These are phyloP conservation scores for Termitomyces sp. DNA, from an alignment of 768 basidiomycete species.

Conservation along the genomic window DNA sequence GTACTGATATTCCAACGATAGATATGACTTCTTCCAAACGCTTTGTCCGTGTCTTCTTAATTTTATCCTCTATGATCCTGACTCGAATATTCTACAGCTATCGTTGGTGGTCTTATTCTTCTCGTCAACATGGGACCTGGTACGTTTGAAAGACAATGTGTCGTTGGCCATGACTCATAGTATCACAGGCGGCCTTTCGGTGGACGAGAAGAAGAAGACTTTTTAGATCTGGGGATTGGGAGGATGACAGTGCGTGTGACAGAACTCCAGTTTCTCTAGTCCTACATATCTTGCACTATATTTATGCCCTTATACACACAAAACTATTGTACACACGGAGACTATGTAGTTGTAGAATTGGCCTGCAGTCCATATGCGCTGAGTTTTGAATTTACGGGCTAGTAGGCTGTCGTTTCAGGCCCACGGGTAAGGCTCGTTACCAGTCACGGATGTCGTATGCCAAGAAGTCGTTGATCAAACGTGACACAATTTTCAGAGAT, in stretches of 20 bases:
- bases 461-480: too few species aligned
- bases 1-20: slow-evolving; percentile 27
- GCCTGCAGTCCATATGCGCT: background rate
- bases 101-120: slow-evolving; percentile 95
- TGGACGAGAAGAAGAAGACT: slow-evolving; percentile 99
- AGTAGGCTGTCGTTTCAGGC: too few species aligned
- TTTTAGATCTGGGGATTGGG: slow-evolving; percentile 37
- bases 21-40: slow-evolving; percentile 99
- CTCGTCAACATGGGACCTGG: slow-evolving; percentile 98
- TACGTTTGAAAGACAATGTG: slow-evolving; percentile 26
- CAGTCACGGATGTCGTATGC: too few species aligned
- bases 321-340: slow-evolving; percentile 13
- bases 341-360: slow-evolving; percentile 1
- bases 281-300: slow-evolving; percentile 16
- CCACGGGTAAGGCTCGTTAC: too few species aligned
- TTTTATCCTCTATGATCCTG: background rate
- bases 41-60: slow-evolving; percentile 46
- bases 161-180: slow-evolving; percentile 6
- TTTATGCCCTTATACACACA: slow-evolving; percentile 14
- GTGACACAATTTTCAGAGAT: background rate
- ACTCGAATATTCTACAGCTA: slow-evolving; percentile 40
- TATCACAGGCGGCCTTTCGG: slow-evolving; percentile 78
- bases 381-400: background rate
- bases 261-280: slow-evolving; percentile 2
- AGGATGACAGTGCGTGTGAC: background rate